A percentile compares a stretch with the other conserved stretches of the same genome.
Conservation (phyloP, 2,329 filamentous ascomycete species). For the Pseudogymnoascus sp. region DNA sequence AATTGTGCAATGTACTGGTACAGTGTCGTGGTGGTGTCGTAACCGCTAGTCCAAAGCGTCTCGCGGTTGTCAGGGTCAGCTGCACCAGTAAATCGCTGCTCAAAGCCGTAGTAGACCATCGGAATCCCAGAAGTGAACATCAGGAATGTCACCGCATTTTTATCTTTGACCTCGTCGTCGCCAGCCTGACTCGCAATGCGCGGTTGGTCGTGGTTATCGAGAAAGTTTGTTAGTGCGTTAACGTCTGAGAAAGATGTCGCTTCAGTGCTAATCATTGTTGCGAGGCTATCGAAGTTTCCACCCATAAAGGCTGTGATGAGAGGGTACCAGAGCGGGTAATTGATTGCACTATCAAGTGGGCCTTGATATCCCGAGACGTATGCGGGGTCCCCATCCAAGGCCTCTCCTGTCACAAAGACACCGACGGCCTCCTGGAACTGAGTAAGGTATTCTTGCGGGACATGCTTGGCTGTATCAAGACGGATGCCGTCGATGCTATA, state of each 20-base stretch:
- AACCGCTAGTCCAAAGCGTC: constrained; percentile 36
- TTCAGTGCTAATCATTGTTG: constrained; percentile 10
- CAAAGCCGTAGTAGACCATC: constrained; percentile 45
- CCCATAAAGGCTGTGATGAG: constrained; percentile 13
- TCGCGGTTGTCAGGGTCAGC: constrained; percentile 37
- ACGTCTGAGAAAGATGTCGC: constrained; percentile 29
- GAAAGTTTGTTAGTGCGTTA: constrained; percentile 32
- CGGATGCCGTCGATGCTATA: constrained; percentile 42
- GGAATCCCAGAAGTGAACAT: constrained; percentile 45
- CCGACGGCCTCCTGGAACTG: constrained; percentile 45
- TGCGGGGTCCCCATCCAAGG: constrained; percentile 42
- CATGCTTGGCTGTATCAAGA: constrained; percentile 41
- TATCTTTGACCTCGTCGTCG: constrained; percentile 22
- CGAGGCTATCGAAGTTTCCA: constrained; percentile 10
- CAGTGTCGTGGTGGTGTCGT: constrained; percentile 30
- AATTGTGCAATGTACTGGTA: constrained; percentile 31
- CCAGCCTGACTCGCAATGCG: constrained; percentile 29
- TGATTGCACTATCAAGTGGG: constrained; percentile 38
- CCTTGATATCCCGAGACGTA: constrained; percentile 39
- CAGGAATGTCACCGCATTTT: constrained; percentile 41
- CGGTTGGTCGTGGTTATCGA: constrained; percentile 37
- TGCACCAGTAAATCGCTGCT: constrained; percentile 38
- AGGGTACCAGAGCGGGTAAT: constrained; percentile 35
- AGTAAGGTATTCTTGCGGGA: constrained; percentile 46
- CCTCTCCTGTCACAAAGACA: constrained; percentile 53